phyloP scores from a whole-genome alignment of 75 land plant species.

The Sequoiadendron giganteum region DNA sequence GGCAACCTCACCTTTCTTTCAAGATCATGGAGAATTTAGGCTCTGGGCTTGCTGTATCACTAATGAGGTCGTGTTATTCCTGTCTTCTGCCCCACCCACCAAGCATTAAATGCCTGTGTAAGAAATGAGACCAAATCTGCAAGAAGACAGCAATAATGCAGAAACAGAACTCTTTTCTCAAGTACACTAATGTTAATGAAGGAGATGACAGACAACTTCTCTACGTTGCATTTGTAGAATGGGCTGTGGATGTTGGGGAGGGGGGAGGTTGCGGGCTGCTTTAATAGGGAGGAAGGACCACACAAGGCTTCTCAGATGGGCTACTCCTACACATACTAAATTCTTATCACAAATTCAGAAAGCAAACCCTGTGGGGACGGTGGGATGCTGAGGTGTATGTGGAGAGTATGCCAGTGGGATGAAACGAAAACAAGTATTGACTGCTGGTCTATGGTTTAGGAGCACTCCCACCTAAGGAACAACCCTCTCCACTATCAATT shows the following conservation, averaged over 20 bases:
- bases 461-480: neutral
- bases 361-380: slow-evolving; percentile 10
- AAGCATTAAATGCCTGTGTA: slow-evolving; percentile 4
- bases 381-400: slow-evolving; percentile 3
- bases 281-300: slow-evolving; percentile 9
- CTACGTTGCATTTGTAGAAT: neutral
- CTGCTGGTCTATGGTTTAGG: slow-evolving; percentile 12
- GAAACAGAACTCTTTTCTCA: neutral
- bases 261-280: neutral
- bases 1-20: neutral
- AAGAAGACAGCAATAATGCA: slow-evolving; percentile 1
- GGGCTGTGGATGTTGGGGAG: neutral
- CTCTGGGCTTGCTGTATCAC: neutral
- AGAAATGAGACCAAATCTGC: slow-evolving; percentile 13
- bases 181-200: neutral
- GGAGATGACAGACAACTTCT: neutral
- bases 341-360: neutral
- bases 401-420: neutral
- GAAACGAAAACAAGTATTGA: slow-evolving; percentile 1
- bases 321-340: neutral
- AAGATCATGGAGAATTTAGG: neutral
- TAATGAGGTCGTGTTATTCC: neutral
- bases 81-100: slow-evolving; percentile 3
- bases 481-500: neutral
- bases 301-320: neutral